Base-by-base conservation (phyloP, 2,329 filamentous ascomycete species). In the Epichloe festucae region DNA sequence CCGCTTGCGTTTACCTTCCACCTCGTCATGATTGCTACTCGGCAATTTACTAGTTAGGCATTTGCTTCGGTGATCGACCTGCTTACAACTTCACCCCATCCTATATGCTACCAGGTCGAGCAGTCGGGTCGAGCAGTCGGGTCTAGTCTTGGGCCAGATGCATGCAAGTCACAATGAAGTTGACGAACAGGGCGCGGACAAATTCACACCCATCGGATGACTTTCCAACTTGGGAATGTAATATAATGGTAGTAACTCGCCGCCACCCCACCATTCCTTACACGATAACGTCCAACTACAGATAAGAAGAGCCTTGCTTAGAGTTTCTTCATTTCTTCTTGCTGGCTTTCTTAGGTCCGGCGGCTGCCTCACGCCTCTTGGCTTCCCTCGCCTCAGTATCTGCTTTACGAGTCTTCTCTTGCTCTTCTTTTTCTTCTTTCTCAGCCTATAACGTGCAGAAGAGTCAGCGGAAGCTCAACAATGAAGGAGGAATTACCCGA, bases 301-400 rank as follows among this genome's bases (percentile, higher is more conserved):
- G 21, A 46, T n/a, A 17, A 46, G 17, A 11, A 10, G 12, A 15
- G 10, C 15, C 19, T 19, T 46, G 49, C 21, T 17, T 5, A 38
- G 17, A 36, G 42, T 14, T 5, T 5, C 36, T 42, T 63, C 56
- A 70, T 60, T 70, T 70, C 64, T 73, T 75, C 67, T 77, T 77
- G 56, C 64, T 68, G 11, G 61, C 60, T 61, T 77, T 77, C 66
- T 74, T 74, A 44, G 63, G 70, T 14, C 72, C 75, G 44, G 76
- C 63, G 7, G 76, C 76, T 7, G 72, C 72, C 63, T 74, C 74
- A 31, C 77, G 73, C 64, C 70, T 71, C 70, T 78, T 79, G 44
- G 76, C 74, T 63, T 81, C 76, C 59, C 66, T 74, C 2, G 72
- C 74, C 41, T 79, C 76, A 36, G 78, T 70, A 63, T 81, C 75